Base-by-base conservation (phyloP, 495 filamentous ascomycete species). In the Penicillium cataractarum region DNA sequence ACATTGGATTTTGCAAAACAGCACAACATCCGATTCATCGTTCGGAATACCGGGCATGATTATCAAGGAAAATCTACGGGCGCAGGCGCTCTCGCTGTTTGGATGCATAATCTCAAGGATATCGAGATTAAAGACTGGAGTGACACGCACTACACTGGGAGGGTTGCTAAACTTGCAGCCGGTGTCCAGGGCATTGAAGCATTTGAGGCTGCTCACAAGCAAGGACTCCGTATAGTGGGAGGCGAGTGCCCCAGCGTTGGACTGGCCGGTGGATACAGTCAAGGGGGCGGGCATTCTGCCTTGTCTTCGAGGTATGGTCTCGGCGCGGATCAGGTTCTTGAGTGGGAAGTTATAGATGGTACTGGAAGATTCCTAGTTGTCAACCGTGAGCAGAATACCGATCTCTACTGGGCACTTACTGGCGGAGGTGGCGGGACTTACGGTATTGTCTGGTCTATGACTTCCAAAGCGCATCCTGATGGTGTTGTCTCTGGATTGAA, bases 341-440 rank as follows among this genome's bases (percentile, higher is more conserved):
- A 87, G 63, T 85, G 84, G 76, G 83, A 89, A 58, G 75, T 90
- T 0, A 81, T 91, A 4, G 85, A 83, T 3, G 77, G 76, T 0
- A 57, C 53, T 0, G 87, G 89, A 0, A 65, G 68, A 21, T 61
- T 85, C 19, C 54, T 88, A 31, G 80, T 73, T 0, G 83, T 82
- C 6, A 86, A 83, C 55, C 82, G 83, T 50, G 68, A 71, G 10
- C 74, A 84, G 62, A 80, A 89, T 60, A 51, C 73, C 0, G 88
- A 90, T 67, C 66, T 91, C 7, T 90, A 87, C 70, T 90, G 86
- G 87, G 89, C 89, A 9, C 77, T 90, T 40, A 77, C 83, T 35
- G 89, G 87, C 1, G 88, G 88, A 17, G 88, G 87, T 17, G 86
- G 81, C 24, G 85, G 85, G 19, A 88, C 86, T 9, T 90, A 86